Conservation (phyloP, 768 basidiomycete genomes). For the Epithele typhae region DNA sequence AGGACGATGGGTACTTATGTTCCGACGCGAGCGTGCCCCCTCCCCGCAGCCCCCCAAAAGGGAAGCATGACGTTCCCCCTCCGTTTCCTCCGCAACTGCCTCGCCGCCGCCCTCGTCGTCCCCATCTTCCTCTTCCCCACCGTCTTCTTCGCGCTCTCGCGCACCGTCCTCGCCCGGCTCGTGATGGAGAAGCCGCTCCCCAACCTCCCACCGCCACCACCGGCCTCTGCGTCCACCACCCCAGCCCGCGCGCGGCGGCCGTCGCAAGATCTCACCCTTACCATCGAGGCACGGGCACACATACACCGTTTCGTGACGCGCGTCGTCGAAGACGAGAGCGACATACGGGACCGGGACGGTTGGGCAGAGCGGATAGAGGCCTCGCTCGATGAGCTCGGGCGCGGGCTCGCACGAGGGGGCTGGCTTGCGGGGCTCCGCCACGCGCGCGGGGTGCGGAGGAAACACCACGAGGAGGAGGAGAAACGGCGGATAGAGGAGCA, state of each 20-base stretch:
- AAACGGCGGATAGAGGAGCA: conserved; percentile 14
- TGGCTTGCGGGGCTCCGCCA: conserved; percentile 45
- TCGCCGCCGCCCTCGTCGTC: too few species aligned
- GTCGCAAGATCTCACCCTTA: conserved; percentile 14
- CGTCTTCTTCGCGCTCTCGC: neutral
- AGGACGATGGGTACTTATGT: too few species aligned
- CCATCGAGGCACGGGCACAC: conserved; percentile 23
- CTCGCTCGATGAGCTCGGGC: conserved; percentile 43
- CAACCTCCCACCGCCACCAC: conserved; percentile 15
- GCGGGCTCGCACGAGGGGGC: conserved; percentile 33
- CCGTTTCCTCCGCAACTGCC: neutral
- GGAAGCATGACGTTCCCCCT: neutral
- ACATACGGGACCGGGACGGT: conserved; percentile 23
- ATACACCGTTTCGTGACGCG: conserved; percentile 22
- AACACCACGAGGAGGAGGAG: conserved; percentile 26
- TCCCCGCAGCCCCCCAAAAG: too few species aligned
- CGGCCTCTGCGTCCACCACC: too few species aligned
- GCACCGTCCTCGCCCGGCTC: neutral
- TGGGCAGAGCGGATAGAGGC: conserved; percentile 46
- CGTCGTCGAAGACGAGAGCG: conserved; percentile 20
- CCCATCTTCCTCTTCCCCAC: neutral
- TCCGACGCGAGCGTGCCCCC: too few species aligned
- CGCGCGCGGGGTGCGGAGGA: conserved; percentile 22
- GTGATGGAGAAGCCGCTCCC: conserved; percentile 25
- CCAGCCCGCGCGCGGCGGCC: neutral